Percentiles rank a stretch among this genome's conserved stretches.
Conservation (phyloP, 371 early-diverging fungal genomes). For the Rhizomucor pusillus region DNA sequence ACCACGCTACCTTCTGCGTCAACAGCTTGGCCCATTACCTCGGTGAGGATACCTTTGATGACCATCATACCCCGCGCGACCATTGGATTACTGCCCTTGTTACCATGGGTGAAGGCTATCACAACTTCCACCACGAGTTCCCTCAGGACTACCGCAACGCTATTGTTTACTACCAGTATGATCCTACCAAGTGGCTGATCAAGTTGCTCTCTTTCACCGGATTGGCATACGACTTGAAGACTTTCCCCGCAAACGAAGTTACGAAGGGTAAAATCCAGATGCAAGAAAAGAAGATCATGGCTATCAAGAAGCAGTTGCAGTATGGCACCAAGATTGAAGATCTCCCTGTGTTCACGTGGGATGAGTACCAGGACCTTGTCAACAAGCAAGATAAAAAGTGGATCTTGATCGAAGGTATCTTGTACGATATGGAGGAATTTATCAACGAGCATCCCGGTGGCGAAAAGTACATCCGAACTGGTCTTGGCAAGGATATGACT, state of each 20-base stretch:
- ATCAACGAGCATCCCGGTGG: slow-evolving; percentile 93
- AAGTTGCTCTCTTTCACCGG: slow-evolving; percentile 62
- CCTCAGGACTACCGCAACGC: slow-evolving; percentile 96
- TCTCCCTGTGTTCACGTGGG: slow-evolving; percentile 75
- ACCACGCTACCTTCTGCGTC: slow-evolving; percentile 95
- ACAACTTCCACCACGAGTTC: slow-evolving; percentile 95
- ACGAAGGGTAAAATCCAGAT: slow-evolving; percentile 80
- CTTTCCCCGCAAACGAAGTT: slow-evolving; percentile 89
- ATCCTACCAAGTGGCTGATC: slow-evolving; percentile 96
- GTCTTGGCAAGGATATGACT: slow-evolving; percentile 85
- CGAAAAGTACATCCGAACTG: slow-evolving; percentile 67
- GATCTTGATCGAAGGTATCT: slow-evolving; percentile 83
- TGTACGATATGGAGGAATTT: slow-evolving; percentile 90
- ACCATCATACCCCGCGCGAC: slow-evolving; percentile 79
- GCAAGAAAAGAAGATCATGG: slow-evolving; percentile 77
- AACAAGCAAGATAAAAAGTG: slow-evolving; percentile 66
- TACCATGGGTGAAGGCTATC: slow-evolving; percentile 85
- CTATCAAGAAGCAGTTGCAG: slow-evolving; percentile 54
- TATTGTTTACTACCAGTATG: slow-evolving; percentile 86
- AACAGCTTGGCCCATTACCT: slow-evolving; percentile 86
- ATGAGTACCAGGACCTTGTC: slow-evolving; percentile 68
- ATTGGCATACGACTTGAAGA: slow-evolving; percentile 85
- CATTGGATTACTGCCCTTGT: slow-evolving; percentile 79
- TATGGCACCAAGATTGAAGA: slow-evolving; percentile 75
- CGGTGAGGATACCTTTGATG: slow-evolving; percentile 82